Conservation (phyloP, 1,284 basidiomycete species). For the Ustilago sp. region DNA sequence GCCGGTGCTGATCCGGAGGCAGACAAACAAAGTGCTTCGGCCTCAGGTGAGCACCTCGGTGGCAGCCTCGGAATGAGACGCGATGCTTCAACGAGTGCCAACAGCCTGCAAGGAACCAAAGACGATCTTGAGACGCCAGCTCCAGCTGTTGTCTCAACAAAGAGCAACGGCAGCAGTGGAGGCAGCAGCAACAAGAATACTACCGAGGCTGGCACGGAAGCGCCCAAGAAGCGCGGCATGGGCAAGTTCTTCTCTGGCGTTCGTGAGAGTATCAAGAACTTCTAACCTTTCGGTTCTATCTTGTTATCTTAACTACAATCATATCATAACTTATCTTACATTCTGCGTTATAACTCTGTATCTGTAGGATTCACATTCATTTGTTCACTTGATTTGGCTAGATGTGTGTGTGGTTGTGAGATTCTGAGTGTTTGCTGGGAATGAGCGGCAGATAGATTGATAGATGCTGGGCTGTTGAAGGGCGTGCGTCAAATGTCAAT, state of each 20-base stretch:
- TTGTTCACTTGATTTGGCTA: not conserved
- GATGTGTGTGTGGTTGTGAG: not conserved
- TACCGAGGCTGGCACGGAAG: conserved; percentile 1
- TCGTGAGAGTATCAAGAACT: conserved; percentile 50
- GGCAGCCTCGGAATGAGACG: conserved; percentile 23
- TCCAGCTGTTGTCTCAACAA: not conserved
- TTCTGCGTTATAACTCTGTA: not conserved
- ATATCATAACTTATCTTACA: not conserved
- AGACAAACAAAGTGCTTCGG: conserved; percentile 1
- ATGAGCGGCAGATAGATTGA: not conserved
- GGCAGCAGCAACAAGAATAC: conserved; percentile 4
- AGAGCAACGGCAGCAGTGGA: conserved; percentile 18
- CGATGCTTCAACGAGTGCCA: conserved; percentile 40
- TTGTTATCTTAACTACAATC: not conserved
- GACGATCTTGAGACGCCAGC: not conserved
- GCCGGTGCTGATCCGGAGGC: not conserved
- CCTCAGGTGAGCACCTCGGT: not conserved
- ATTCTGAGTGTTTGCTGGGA: not conserved
- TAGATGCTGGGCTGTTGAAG: too few relatives aligned
- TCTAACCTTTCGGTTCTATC: not conserved
- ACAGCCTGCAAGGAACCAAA: conserved; percentile 22
- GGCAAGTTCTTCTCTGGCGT: conserved; percentile 50
- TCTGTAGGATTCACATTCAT: conserved; percentile 1
- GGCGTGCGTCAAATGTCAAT: too few relatives aligned
- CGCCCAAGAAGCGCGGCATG: conserved; percentile 42